These are phyloP conservation scores for Taiozyma sp. DNA, from an alignment of 1,139 yeast species.

Conservation along the genomic window DNA sequence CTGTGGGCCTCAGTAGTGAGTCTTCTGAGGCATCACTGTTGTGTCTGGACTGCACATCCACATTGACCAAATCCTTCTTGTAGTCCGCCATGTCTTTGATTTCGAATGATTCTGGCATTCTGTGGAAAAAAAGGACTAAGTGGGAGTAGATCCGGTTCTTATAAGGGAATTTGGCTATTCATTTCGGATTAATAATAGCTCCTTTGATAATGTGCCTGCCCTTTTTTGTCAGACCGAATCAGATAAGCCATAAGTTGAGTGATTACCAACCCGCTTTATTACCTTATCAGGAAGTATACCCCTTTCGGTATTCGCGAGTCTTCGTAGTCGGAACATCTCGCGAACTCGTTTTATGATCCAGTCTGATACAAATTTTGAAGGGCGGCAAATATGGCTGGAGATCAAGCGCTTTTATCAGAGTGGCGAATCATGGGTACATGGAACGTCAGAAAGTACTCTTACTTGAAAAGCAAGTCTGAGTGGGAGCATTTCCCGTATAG, in stretches of 20 bases:
- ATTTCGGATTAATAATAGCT: neutral
- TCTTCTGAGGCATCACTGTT: slow-evolving; percentile 6
- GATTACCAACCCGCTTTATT: neutral
- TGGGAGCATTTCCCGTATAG: slow-evolving; percentile 1
- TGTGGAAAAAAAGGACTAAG: neutral
- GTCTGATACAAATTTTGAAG: neutral
- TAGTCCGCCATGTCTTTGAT: neutral
- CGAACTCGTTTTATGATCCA: neutral
- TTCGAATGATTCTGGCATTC: neutral
- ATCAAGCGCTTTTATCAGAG: neutral
- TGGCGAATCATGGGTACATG: neutral
- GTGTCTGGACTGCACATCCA: slow-evolving; percentile 2
- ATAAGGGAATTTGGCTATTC: neutral
- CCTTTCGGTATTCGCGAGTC: neutral
- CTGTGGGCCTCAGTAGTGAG: neutral
- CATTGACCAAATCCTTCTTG: neutral
- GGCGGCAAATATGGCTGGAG: neutral
- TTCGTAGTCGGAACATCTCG: neutral
- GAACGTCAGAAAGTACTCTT: neutral
- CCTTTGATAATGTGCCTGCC: neutral
- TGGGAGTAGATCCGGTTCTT: neutral
- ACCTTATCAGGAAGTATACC: neutral
- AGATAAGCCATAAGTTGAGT: neutral
- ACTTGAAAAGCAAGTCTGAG: neutral
- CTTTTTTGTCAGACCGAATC: neutral